Evolutionary conservation across 345 rosid genomes (phyloP).

Genomic region (Theobroma cacao): DNA sequence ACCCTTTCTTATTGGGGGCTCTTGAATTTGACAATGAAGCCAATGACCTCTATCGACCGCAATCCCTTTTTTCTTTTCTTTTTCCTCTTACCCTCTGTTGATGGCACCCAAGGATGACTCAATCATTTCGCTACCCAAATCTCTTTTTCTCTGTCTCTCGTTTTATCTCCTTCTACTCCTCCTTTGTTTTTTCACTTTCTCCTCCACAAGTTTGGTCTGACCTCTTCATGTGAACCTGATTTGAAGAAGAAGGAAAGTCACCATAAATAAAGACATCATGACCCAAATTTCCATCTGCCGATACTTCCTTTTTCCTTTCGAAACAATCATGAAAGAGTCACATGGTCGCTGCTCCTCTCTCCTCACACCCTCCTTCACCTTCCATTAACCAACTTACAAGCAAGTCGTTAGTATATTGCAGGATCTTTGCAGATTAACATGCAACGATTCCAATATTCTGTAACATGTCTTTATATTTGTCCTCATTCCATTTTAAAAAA

Average conservation of each 20-base stretch:
- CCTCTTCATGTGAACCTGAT: constrained; percentile 32
- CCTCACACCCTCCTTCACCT: not conserved
- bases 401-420: not conserved
- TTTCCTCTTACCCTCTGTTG: not conserved
- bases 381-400: constrained; percentile 17
- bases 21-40: constrained; percentile 23
- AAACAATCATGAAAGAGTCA: constrained; percentile 27
- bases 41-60: not conserved
- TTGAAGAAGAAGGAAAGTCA: constrained; percentile 28
- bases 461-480: not conserved
- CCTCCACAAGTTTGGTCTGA: constrained; percentile 6
- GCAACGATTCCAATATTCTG: constrained; percentile 3
- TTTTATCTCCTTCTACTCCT: too few relatives aligned
- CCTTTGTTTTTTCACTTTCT: not conserved
- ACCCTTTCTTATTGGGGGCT: constrained; percentile 9
- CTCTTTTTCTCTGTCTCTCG: not conserved
- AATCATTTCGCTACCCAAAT: not conserved
- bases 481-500: not conserved
- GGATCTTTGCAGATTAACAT: constrained; percentile 15
- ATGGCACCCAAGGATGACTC: not conserved
- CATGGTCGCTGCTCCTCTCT: constrained; percentile 23
- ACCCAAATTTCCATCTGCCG: not conserved
- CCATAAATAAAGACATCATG: constrained; percentile 14
- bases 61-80: not conserved
- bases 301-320: constrained; percentile 19